Percentiles rank a stretch among this genome's conserved stretches.
Evolutionary conservation across 495 filamentous ascomycete genomes (phyloP).

Genomic region (Apodospora peruviana): DNA sequence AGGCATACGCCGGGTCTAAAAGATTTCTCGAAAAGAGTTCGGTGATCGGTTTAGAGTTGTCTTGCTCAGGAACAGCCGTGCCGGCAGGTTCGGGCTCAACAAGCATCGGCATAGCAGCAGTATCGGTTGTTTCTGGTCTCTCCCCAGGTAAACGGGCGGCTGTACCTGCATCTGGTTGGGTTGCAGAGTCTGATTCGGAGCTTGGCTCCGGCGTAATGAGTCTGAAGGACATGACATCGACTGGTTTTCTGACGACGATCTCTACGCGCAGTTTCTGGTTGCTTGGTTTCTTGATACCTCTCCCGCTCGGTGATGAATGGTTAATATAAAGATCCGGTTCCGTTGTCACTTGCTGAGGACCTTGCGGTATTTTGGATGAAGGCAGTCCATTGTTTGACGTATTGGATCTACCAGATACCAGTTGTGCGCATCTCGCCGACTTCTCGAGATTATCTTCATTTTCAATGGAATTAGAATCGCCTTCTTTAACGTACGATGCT

Average conservation of each 20-base stretch:
- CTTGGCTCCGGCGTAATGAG: slow-evolving; percentile 14
- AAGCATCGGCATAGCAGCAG: neutral
- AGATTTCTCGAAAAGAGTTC: slow-evolving; percentile 25
- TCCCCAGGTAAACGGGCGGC: neutral
- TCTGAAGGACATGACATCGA: too few species aligned
- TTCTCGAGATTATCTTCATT: too few species aligned
- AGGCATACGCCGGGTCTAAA: slow-evolving; percentile 30
- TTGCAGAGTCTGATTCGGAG: neutral
- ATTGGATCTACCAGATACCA: neutral
- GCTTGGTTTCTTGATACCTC: slow-evolving; percentile 13
- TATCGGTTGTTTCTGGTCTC: neutral
- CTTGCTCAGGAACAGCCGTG: neutral
- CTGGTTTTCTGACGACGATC: slow-evolving; percentile 3
- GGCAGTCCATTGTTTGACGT: neutral
- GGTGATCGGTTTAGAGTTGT: neutral
- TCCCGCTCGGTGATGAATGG: slow-evolving; percentile 1
- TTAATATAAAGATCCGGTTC: slow-evolving; percentile 10
- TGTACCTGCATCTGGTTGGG: neutral
- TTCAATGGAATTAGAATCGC: too few species aligned
- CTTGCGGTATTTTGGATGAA: too few species aligned
- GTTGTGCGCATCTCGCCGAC: neutral
- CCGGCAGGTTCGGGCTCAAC: neutral
- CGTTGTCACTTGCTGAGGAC: neutral
- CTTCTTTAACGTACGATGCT: too few species aligned
- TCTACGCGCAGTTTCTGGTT: slow-evolving; percentile 23